These are phyloP conservation scores for Skeletonema grethae DNA, from an alignment of 108 stramenopile genomes.

Conservation along the genomic window DNA sequence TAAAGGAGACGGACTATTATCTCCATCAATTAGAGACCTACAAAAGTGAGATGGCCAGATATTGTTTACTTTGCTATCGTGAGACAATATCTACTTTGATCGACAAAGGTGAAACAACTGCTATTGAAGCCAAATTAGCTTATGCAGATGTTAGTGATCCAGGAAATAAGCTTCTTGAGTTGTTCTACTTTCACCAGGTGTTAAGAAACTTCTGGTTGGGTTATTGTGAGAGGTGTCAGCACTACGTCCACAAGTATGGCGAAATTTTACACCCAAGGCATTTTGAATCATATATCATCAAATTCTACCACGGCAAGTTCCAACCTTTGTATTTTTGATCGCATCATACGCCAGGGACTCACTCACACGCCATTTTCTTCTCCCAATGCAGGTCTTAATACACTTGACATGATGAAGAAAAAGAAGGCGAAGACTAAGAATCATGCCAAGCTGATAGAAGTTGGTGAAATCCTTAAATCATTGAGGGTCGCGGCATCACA, in stretches of 20 bases:
- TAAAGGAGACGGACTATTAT: background rate
- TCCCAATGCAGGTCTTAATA: background rate
- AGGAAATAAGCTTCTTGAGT: background rate
- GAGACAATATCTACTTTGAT: slow-evolving; percentile 3
- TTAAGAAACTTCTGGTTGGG: slow-evolving; percentile 3
- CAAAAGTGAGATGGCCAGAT: background rate
- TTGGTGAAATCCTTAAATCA: background rate
- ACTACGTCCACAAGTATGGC: background rate
- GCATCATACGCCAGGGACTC: too few relatives aligned
- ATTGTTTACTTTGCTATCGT: background rate
- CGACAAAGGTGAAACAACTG: background rate
- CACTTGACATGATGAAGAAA: background rate
- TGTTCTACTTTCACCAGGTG: background rate
- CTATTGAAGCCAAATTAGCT: background rate
- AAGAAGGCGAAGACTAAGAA: too few relatives aligned
- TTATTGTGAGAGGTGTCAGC: slow-evolving; percentile 2
- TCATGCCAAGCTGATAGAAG: background rate
- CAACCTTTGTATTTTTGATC: too few relatives aligned
- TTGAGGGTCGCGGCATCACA: background rate
- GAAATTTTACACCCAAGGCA: background rate
- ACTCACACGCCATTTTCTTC: too few relatives aligned
- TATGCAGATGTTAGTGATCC: background rate
- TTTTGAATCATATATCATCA: background rate
- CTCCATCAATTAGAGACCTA: background rate
- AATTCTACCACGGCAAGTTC: background rate